phyloP scores from a whole-genome alignment of 1,284 basidiomycete species.

The Sanghuangporus weigelae region DNA sequence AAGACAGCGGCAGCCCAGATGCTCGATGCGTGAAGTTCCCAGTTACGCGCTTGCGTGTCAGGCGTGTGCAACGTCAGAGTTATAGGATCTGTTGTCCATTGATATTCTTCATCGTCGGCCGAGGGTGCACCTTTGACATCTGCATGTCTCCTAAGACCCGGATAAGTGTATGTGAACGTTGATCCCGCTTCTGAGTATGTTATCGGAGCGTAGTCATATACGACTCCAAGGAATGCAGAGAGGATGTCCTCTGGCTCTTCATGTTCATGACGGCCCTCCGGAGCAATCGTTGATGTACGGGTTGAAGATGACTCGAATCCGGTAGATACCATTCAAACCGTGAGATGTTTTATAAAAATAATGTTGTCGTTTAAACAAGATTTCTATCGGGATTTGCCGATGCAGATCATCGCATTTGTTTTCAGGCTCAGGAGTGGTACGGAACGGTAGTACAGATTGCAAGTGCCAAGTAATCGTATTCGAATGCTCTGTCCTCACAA shows the following conservation, averaged over 20 bases:
- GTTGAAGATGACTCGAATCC: not conserved
- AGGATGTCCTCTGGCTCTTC: slow-evolving; percentile 59
- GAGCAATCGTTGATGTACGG: too few species aligned
- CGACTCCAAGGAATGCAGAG: slow-evolving; percentile 48
- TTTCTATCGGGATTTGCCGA: too few species aligned
- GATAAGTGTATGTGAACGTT: slow-evolving; percentile 35
- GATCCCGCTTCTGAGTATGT: slow-evolving; percentile 50
- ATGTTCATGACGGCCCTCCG: not conserved
- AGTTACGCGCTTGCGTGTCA: slow-evolving; percentile 60
- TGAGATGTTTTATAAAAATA: too few species aligned
- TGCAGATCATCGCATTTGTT: too few species aligned
- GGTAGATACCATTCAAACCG: not conserved
- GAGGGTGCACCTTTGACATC: not conserved
- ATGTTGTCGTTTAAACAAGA: too few species aligned
- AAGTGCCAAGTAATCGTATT: not conserved
- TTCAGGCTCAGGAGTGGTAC: too few species aligned
- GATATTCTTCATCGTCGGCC: not conserved
- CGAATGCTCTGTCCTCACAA: not conserved
- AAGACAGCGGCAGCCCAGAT: slow-evolving; percentile 67
- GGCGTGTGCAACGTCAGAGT: slow-evolving; percentile 46
- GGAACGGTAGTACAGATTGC: too few species aligned
- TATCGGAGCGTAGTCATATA: slow-evolving; percentile 59
- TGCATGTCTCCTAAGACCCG: not conserved
- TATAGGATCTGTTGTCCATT: slow-evolving; percentile 4
- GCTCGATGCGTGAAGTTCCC: slow-evolving; percentile 68